A percentile compares a stretch with the other conserved stretches of the same genome.
Evolutionary conservation across 2,329 filamentous ascomycete genomes (phyloP).

Genomic region (Ramichloridium luteum): DNA sequence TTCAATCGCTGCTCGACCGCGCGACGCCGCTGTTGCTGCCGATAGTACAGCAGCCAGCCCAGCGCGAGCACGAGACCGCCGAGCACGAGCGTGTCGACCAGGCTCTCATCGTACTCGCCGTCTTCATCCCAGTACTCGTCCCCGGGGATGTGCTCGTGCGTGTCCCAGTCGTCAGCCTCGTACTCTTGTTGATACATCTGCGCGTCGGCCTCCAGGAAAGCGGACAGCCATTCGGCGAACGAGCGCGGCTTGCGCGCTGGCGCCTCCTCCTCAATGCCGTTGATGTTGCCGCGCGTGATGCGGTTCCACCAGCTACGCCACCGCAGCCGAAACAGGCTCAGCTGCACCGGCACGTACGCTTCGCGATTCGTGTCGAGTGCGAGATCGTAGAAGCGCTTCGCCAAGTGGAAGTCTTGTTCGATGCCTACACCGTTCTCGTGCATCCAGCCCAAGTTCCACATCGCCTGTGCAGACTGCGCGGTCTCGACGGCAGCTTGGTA

Average conservation of each 20-base stretch:
- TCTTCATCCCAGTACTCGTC: constrained; percentile 48
- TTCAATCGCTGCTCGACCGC: constrained; percentile 2
- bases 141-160: constrained; percentile 32
- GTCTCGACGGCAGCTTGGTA: constrained; percentile 88
- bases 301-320: constrained; percentile 89
- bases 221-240: constrained; percentile 71
- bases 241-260: constrained; percentile 23
- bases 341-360: constrained; percentile 81
- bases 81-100: constrained; percentile 77
- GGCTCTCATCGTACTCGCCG: constrained; percentile 53
- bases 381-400: constrained; percentile 90
- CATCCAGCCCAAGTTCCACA: constrained; percentile 99
- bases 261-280: constrained; percentile 74
- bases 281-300: constrained; percentile 77
- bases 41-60: constrained; percentile 68
- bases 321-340: constrained; percentile 76
- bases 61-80: constrained; percentile 63
- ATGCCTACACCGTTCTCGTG: constrained; percentile 92
- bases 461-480: constrained; percentile 81
- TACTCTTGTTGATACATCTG: constrained; percentile 25
- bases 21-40: constrained; percentile 50
- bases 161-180: constrained; percentile 36
- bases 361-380: constrained; percentile 82
- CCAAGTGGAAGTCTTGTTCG: constrained; percentile 90
- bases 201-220: constrained; percentile 57